These are phyloP conservation scores for Plasmodium gaboni DNA, from an alignment of 169 alveolate genomes.

Conservation along the genomic window DNA sequence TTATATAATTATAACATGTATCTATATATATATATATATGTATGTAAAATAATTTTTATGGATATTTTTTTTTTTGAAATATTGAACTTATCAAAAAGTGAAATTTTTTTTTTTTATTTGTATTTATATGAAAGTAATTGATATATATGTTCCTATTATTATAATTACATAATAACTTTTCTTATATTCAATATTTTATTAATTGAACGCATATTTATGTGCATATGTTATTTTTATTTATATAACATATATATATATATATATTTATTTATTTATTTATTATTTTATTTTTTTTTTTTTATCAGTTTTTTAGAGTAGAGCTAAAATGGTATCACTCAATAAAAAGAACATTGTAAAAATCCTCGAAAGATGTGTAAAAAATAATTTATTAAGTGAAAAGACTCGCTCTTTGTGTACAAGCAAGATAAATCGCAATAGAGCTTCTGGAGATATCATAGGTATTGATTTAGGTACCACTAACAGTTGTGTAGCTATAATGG, in stretches of 20 bases:
- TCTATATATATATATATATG: too few relatives aligned
- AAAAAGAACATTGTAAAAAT: constrained; percentile 34
- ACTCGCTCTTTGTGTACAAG: constrained; percentile 57
- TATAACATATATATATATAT: neutral
- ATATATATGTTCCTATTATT: too few relatives aligned
- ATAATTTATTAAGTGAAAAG: constrained; percentile 20
- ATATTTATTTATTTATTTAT: neutral
- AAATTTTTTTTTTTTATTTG: too few relatives aligned
- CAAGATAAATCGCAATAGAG: constrained; percentile 61
- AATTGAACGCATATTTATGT: too few relatives aligned
- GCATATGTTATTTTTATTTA: neutral
- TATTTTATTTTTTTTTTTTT: neutral
- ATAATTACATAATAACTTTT: too few relatives aligned
- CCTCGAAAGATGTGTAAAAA: constrained; percentile 65
- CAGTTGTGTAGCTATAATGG: constrained; percentile 99
- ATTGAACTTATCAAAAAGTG: too few relatives aligned
- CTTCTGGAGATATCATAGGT: constrained; percentile 95
- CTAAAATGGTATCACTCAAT: constrained; percentile 37
- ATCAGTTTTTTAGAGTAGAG: constrained; percentile 17
- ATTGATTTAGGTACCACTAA: constrained; percentile 99
- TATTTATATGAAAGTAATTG: too few relatives aligned
- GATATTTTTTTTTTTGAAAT: too few relatives aligned
- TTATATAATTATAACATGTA: too few relatives aligned
- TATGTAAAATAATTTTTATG: too few relatives aligned
- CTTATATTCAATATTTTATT: too few relatives aligned